phyloP scores from a whole-genome alignment of 2,329 filamentous ascomycete species.

The Cladosporium colombiae region DNA sequence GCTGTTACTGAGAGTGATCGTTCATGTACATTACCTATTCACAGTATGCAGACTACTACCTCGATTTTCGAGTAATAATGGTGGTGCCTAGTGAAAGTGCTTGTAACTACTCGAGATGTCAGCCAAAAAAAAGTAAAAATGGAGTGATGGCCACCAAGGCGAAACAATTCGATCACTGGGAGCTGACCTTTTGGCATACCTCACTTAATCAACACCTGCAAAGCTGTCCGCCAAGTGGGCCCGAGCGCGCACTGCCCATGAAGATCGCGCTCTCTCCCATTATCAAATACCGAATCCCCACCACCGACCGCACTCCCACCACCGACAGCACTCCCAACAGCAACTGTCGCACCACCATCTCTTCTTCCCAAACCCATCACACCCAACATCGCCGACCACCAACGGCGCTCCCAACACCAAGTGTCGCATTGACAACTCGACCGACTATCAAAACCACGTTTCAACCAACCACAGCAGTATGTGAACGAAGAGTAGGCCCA shows the following conservation, averaged over 20 bases:
- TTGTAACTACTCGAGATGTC: neutral
- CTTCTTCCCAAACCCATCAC: neutral
- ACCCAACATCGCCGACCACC: neutral
- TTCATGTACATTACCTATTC: neutral
- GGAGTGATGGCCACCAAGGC: neutral
- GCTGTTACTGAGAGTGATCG: neutral
- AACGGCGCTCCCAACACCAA: neutral
- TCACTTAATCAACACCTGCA: neutral
- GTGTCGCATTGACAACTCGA: neutral
- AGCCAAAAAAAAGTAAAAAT: neutral
- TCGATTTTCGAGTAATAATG: neutral
- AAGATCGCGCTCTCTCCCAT: neutral
- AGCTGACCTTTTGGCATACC: neutral
- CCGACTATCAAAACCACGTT: neutral
- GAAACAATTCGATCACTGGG: neutral
- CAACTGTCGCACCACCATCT: neutral
- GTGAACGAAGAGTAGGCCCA: neutral
- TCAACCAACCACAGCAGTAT: neutral
- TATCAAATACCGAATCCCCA: neutral
- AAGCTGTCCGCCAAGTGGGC: neutral
- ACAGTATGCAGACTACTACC: neutral
- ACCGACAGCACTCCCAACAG: neutral
- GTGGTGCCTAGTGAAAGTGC: neutral
- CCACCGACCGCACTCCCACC: neutral
- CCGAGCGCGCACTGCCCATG: neutral